Conservation (phyloP, 176 grass and related monocot species). For the Aegilops sharonensis region DNA sequence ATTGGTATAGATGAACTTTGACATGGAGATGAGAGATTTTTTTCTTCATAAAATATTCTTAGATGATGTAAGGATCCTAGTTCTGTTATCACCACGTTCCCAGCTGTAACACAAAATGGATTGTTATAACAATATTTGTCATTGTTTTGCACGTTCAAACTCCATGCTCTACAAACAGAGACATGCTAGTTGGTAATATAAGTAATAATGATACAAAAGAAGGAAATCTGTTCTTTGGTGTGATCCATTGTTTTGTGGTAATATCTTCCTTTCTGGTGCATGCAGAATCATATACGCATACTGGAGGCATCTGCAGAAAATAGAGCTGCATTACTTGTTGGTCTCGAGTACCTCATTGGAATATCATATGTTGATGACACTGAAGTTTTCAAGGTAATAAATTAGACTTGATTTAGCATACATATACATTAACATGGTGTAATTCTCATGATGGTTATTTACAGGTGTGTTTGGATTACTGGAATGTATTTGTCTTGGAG, state of each 20-base stretch:
- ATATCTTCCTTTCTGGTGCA: neutral
- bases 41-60: neutral
- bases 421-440: neutral
- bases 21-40: neutral
- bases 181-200: conserved; percentile 11
- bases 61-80: neutral
- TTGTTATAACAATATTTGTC: neutral
- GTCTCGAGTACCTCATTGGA: conserved; percentile 92
- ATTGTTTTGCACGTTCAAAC: neutral
- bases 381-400: conserved; percentile 94
- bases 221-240: conserved; percentile 2
- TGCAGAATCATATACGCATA: conserved; percentile 82
- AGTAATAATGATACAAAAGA: neutral
- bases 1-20: neutral
- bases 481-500: conserved; percentile 93
- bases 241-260: neutral
- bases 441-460: conserved; percentile 10
- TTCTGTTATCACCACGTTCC: conserved; percentile 5
- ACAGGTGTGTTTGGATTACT: conserved; percentile 98
- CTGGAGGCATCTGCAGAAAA: conserved; percentile 85
- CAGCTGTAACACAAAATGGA: neutral
- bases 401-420: conserved; percentile 23
- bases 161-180: neutral
- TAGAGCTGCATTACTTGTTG: conserved; percentile 69
- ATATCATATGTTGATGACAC: conserved; percentile 99